These are phyloP conservation scores for Sporisorium graminicola DNA, from an alignment of 1,284 basidiomycete genomes.

Conservation along the genomic window DNA sequence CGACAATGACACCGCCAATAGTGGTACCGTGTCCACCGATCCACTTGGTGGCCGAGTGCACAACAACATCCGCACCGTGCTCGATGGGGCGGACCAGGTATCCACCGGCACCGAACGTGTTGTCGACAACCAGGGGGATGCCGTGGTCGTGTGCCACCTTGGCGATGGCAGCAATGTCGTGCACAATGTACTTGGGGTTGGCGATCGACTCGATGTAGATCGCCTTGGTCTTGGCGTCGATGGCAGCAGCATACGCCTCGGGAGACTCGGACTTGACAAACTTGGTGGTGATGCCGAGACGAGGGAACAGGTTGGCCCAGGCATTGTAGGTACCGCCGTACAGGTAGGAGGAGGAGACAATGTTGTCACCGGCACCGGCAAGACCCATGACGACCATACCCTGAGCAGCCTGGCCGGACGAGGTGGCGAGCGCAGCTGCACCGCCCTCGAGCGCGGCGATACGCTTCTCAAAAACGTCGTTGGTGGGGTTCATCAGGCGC, in stretches of 20 bases:
- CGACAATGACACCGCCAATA: slow-evolving; percentile 85
- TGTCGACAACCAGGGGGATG: slow-evolving; percentile 87
- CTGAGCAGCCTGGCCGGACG: slow-evolving; percentile 85
- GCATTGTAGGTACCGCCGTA: slow-evolving; percentile 82
- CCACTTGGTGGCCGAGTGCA: slow-evolving; percentile 91
- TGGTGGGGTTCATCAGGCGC: slow-evolving; percentile 84
- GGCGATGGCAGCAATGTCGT: slow-evolving; percentile 80
- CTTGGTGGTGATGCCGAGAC: slow-evolving; percentile 82
- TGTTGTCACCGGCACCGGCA: slow-evolving; percentile 82
- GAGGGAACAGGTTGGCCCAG: slow-evolving; percentile 80
- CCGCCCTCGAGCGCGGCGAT: slow-evolving; percentile 87
- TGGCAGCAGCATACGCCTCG: slow-evolving; percentile 77
- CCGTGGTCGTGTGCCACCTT: slow-evolving; percentile 82
- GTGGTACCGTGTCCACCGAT: slow-evolving; percentile 90
- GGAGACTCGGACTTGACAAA: slow-evolving; percentile 79
- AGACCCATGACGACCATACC: slow-evolving; percentile 78
- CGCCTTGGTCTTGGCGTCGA: slow-evolving; percentile 67
- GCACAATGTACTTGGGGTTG: slow-evolving; percentile 83
- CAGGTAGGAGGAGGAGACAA: slow-evolving; percentile 75
- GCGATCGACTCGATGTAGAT: slow-evolving; percentile 86
- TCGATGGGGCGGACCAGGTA: slow-evolving; percentile 82
- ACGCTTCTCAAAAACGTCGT: slow-evolving; percentile 85
- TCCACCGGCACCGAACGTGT: slow-evolving; percentile 88
- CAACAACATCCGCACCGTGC: slow-evolving; percentile 86
- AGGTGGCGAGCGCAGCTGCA: slow-evolving; percentile 80